Evolutionary conservation across 495 filamentous ascomycete species (phyloP).

Genomic region (Daldinia loculata): DNA sequence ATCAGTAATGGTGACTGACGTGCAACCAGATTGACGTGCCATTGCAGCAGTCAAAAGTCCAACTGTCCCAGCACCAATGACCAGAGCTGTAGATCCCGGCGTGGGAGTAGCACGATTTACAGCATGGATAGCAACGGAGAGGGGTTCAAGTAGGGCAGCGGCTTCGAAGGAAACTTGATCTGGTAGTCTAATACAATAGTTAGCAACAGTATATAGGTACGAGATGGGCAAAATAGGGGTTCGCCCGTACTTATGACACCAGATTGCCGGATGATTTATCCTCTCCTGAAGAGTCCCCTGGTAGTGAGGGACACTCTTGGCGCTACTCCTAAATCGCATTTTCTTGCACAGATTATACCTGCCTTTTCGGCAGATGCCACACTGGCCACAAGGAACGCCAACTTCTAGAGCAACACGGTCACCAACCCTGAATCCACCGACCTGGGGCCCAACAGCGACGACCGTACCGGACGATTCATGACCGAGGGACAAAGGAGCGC

Average conservation of each 20-base stretch:
- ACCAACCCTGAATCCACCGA: slow-evolving; percentile 64
- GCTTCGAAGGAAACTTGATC: slow-evolving; percentile 73
- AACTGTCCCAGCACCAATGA: slow-evolving; percentile 88
- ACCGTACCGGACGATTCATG: slow-evolving; percentile 82
- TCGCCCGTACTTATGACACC: slow-evolving; percentile 70
- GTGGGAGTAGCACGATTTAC: slow-evolving; percentile 65
- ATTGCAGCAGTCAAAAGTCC: slow-evolving; percentile 81
- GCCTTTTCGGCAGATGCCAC: slow-evolving; percentile 75
- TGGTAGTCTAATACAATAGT: slow-evolving; percentile 66
- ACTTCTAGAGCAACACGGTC: slow-evolving; percentile 91
- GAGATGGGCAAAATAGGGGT: not conserved
- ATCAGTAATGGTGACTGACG: slow-evolving; percentile 78
- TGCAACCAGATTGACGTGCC: slow-evolving; percentile 72
- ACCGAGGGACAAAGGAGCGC: slow-evolving; percentile 75
- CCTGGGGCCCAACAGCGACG: slow-evolving; percentile 67
- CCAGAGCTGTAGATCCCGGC: slow-evolving; percentile 70
- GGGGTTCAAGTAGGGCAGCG: slow-evolving; percentile 84
- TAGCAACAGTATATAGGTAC: slow-evolving; percentile 12
- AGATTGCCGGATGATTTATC: slow-evolving; percentile 85
- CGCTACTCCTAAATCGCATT: slow-evolving; percentile 84
- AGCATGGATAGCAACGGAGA: slow-evolving; percentile 87
- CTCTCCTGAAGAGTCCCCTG: slow-evolving; percentile 91
- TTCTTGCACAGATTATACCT: slow-evolving; percentile 88
- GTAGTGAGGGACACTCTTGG: slow-evolving; percentile 82
- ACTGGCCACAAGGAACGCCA: slow-evolving; percentile 80